Conservation (phyloP, 805 yeast species). For the Wickerhamiella alocasiicola region DNA sequence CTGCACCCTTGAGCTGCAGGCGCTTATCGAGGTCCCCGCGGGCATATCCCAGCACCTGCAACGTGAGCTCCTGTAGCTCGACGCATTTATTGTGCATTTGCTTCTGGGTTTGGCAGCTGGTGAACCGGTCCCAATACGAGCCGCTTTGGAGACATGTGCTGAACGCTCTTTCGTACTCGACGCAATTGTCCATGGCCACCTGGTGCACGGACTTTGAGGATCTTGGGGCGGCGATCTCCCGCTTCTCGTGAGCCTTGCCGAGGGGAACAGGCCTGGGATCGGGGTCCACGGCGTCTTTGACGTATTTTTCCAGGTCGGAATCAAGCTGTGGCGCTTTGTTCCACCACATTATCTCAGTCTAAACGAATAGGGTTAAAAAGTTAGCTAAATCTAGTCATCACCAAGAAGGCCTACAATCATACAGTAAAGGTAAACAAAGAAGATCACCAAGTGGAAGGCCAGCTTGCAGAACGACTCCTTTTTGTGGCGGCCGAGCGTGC, state of each 20-base stretch:
- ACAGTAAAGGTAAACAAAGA: slow-evolving; percentile 89
- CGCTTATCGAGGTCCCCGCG: slow-evolving; percentile 15
- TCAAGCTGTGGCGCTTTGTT: neutral
- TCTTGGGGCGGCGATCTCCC: neutral
- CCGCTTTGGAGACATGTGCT: slow-evolving; percentile 23
- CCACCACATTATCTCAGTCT: neutral
- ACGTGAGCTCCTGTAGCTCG: slow-evolving; percentile 22
- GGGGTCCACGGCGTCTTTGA: neutral
- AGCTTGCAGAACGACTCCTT: slow-evolving; percentile 80
- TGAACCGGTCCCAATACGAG: slow-evolving; percentile 18
- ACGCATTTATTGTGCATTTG: slow-evolving; percentile 22
- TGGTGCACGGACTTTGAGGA: slow-evolving; percentile 17
- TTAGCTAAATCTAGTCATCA: slow-evolving; percentile 31
- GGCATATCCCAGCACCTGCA: slow-evolving; percentile 21
- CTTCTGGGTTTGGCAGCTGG: slow-evolving; percentile 20
- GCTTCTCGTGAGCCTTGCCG: slow-evolving; percentile 1
- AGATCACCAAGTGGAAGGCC: slow-evolving; percentile 80
- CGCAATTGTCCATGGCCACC: slow-evolving; percentile 26
- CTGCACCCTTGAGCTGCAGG: slow-evolving; percentile 18
- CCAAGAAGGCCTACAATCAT: slow-evolving; percentile 88
- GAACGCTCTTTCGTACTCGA: slow-evolving; percentile 23
- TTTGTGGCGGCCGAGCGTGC: slow-evolving; percentile 86
- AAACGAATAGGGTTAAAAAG: neutral
- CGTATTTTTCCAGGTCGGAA: slow-evolving; percentile 13
- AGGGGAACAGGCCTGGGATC: neutral